Evolutionary conservation across 2,329 filamentous ascomycete species (phyloP).

Genomic region (Cladosporium sp.): DNA sequence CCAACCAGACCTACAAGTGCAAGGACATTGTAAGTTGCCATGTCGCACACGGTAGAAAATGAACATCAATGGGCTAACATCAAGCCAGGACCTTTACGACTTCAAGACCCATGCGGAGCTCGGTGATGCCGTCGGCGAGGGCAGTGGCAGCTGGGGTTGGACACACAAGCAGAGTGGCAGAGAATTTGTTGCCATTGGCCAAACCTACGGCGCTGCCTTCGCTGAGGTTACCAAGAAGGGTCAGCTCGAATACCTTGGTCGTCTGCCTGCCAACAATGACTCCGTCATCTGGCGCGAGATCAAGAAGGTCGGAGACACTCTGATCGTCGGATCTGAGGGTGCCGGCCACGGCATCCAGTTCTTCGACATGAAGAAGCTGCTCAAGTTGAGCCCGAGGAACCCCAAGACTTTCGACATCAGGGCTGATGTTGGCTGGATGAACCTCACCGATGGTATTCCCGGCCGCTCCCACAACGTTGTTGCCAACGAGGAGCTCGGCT

Average conservation of each 20-base stretch:
- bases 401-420: conserved; percentile 38
- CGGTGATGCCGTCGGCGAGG: conserved; percentile 41
- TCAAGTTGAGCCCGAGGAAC: conserved; percentile 39
- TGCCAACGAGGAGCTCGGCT: conserved; percentile 42
- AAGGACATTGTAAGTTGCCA: conserved; percentile 27
- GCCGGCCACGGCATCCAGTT: conserved; percentile 53
- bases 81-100: conserved; percentile 46
- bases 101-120: conserved; percentile 51
- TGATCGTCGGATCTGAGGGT: conserved; percentile 42
- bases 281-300: conserved; percentile 50
- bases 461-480: conserved; percentile 49
- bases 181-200: conserved; percentile 50
- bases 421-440: conserved; percentile 38
- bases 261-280: conserved; percentile 44
- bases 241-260: conserved; percentile 49
- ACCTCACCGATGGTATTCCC: conserved; percentile 33
- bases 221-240: conserved; percentile 47
- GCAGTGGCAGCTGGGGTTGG: conserved; percentile 50
- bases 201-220: conserved; percentile 50
- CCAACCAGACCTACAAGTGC: conserved; percentile 43
- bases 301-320: conserved; percentile 36
- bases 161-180: conserved; percentile 45
- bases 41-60: neutral
- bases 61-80: neutral
- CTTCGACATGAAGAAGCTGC: conserved; percentile 56